Evolutionary conservation across 2,329 filamentous ascomycete genomes (phyloP), one percentile per base, ranked within the genome.

Genomic region (Alternaria metachromatica): DNA sequence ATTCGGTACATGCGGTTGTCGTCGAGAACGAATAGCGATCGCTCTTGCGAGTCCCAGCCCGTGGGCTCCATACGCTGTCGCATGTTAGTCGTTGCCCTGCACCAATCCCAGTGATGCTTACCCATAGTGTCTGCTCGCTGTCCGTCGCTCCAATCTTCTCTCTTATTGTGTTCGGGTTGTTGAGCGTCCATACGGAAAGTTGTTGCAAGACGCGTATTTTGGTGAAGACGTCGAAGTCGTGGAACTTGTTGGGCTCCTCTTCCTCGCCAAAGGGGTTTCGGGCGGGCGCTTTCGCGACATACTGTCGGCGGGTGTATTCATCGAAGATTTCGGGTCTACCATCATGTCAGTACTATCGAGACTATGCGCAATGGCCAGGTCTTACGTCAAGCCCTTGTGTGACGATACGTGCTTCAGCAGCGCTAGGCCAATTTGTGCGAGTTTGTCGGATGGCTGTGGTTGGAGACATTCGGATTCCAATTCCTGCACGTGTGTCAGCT

Each of bases 331-430:
- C 94, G 56, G 86, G 88, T 2, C 94, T 97, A 72, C 68, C 53
- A 55, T 50, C 25, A 9, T 20, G 63, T 77, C 33, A 77, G 70
- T 45, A 56, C 44, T 6, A 26, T 11, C 21, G 28, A 23, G 28
- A 56, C 30, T 23, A 26, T n/a, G 43, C 28, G 44, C 30, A 55
- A 49, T 56, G 28, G 51, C 28, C 28, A 53, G 44, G 23, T 86
- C 92, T 70, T 87, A 97, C 94, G 91, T 96, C 51, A 98, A 84
- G 67, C 94, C 94, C 68, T 94, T 91, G 83, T 97, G 94, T 64
- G 94, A 97, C 30, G 96, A 97, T 54, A 97, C 90, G 77, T 92
- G 94, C 86, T 97, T 97, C 63, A 98, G 88, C 20, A 98, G 85
- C 58, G 92, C 89, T 49, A 99, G 86, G 37, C 93, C 95, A 72